A percentile compares a stretch with the other conserved stretches of the same genome.
Conservation (phyloP, 352 stramenopile genomes). For the Globisporangium okanoganense region DNA sequence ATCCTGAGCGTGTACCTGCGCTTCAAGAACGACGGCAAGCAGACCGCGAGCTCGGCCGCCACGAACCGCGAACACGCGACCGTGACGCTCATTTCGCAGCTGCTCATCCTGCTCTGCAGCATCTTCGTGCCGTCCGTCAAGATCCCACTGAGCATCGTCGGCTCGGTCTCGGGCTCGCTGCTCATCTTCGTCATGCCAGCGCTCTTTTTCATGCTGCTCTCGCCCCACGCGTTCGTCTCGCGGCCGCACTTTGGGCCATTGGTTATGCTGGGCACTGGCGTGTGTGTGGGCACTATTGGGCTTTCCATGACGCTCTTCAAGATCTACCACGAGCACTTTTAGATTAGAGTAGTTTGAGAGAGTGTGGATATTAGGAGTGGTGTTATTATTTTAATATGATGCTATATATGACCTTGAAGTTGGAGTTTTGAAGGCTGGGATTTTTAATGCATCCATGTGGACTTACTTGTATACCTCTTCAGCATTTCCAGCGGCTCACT, state of each 20-base stretch:
- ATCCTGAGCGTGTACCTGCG: conserved; percentile 65
- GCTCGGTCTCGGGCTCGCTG: conserved; percentile 60
- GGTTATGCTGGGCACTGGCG: conserved; percentile 50
- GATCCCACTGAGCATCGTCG: conserved; percentile 75
- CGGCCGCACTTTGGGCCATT: conserved; percentile 41
- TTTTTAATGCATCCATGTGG: too few species aligned
- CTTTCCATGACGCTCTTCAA: conserved; percentile 50
- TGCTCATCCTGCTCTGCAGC: conserved; percentile 63
- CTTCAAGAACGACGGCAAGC: conserved; percentile 52
- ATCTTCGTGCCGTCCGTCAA: conserved; percentile 78
- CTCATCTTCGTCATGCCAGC: conserved; percentile 82
- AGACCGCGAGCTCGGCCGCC: conserved; percentile 59
- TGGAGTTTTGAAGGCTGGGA: too few species aligned
- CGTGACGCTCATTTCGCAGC: conserved; percentile 47
- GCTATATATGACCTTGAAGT: too few species aligned
- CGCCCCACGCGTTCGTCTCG: conserved; percentile 33
- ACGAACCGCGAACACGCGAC: conserved; percentile 36
- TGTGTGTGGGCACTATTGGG: conserved; percentile 42
- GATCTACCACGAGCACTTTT: conserved; percentile 22
- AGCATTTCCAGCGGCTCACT: too few species aligned
- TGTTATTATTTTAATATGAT: background rate
- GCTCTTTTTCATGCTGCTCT: conserved; percentile 72
- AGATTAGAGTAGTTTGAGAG: background rate
- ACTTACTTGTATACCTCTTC: too few species aligned
- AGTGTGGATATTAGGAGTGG: background rate